Evolutionary conservation across 1,139 yeast genomes (phyloP), one percentile per base, ranked within the genome.

Genomic region (Geotrichum aggregatum): DNA sequence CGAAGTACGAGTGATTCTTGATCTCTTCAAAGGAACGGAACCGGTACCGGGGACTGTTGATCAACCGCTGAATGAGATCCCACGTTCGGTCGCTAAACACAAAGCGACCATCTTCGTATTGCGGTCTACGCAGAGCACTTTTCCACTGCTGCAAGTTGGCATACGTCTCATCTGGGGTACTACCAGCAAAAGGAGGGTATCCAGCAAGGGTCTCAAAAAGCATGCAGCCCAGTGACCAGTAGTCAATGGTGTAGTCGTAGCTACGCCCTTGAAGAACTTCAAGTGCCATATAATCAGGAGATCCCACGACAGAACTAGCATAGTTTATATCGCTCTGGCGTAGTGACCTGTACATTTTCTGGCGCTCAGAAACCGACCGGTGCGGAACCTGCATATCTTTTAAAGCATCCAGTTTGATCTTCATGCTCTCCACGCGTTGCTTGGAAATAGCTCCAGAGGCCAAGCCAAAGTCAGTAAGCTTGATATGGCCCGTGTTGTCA

Each of bases 241-340:
- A 92, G 73, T 92, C 99, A 57, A 94, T 95, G 18, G 98, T 91
- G 66, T 84, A 91, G 66, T 92, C 96, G 68, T 92, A 92, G 56
- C 84, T 83, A 63, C 85, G 84, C 7, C 98, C 98, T 68, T 88
- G 95, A 57, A 92, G 79, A 5, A 92, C 98, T 68, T 92, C 99
- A 52, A 94, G 76, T 1, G 99, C 98, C 99, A 92, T 92, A 67
- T 92, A 92, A 68, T 92, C 99, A 1, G 99, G 99, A 5, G 96
- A 87, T 0, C 99, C 99, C 11, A 92, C 99, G 59, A 92, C 88
- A 1, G 97, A 88, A 63, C 87, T 87, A 19, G 99, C 98, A 62
- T 85, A 82, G 62, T 86, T 87, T 44, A 82, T 71, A 56, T 84
- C 87, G 38, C 73, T 73, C 30, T 71, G 69, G 64, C 95, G 84